phyloP scores from a whole-genome alignment of 2,329 filamentous ascomycete genomes.

The Xylaria sp. region DNA sequence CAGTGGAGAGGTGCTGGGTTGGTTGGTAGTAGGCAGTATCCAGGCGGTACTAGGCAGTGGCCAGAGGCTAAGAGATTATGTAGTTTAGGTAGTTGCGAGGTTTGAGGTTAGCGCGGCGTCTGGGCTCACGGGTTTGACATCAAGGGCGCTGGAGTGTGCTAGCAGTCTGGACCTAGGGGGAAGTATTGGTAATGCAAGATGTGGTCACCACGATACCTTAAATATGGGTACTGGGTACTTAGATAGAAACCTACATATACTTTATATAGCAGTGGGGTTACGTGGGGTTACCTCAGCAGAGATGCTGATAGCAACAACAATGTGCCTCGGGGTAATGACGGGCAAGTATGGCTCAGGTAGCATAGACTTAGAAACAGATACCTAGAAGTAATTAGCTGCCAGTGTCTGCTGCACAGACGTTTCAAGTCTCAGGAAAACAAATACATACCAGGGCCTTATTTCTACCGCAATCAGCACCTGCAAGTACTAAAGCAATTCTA shows the following conservation, averaged over 20 bases:
- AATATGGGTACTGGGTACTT: too few species aligned
- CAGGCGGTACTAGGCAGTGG: not conserved
- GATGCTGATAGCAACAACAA: not conserved
- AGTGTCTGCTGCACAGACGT: not conserved
- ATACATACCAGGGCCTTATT: not conserved
- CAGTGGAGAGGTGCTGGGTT: too few species aligned
- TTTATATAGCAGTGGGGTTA: not conserved
- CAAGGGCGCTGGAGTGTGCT: not conserved
- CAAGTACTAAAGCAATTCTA: not conserved
- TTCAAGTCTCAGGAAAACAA: not conserved
- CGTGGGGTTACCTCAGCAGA: not conserved
- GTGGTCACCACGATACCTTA: not conserved
- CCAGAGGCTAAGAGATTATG: not conserved
- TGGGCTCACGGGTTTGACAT: not conserved
- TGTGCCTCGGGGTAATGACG: not conserved
- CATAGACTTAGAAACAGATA: not conserved
- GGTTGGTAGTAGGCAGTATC: not conserved
- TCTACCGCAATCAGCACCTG: not conserved
- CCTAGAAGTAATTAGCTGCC: not conserved
- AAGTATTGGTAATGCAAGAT: not conserved
- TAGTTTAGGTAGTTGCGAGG: constrained; percentile 8
- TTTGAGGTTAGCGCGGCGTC: constrained; percentile 9
- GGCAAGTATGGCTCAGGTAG: not conserved
- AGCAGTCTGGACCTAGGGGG: not conserved
- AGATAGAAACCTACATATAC: not conserved